Percentiles rank a stretch among this genome's conserved stretches.
phyloP scores from a whole-genome alignment of 306 rosid species.

The Pueraria montana region DNA sequence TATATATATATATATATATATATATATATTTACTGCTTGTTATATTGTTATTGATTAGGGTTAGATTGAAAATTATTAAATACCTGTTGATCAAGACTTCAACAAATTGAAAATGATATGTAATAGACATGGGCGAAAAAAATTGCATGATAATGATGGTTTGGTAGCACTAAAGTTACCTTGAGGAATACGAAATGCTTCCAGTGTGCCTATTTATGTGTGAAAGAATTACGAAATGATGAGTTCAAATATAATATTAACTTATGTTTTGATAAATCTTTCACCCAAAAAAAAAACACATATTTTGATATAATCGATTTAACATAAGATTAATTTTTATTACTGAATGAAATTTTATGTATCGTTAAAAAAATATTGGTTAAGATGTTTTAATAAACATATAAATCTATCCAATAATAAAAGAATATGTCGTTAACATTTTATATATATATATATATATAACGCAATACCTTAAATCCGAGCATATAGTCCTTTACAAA shows the following conservation, averaged over 20 bases:
- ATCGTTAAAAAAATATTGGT: background rate
- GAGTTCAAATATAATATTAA: background rate
- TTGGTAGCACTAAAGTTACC: slow-evolving; percentile 40
- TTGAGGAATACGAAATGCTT: slow-evolving; percentile 15
- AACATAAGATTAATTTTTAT: background rate
- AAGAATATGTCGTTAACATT: background rate
- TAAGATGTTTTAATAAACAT: background rate
- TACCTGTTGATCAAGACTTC: background rate
- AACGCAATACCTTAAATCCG: background rate
- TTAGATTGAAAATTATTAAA: slow-evolving; percentile 12
- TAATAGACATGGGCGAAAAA: background rate
- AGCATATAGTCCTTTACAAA: background rate
- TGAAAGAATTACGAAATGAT: background rate
- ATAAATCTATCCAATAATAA: background rate
- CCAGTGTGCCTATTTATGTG: background rate
- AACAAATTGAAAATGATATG: background rate
- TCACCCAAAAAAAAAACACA: background rate
- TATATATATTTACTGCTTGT: no score
- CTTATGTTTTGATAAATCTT: background rate
- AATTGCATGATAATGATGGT: slow-evolving; percentile 32
- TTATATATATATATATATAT: no score
- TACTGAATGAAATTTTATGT: background rate
- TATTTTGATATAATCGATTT: background rate
- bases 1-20: no score
- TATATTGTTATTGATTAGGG: background rate